Evolutionary conservation across 805 yeast species (phyloP).

Genomic region (Tetrapisispora nanseiensis): DNA sequence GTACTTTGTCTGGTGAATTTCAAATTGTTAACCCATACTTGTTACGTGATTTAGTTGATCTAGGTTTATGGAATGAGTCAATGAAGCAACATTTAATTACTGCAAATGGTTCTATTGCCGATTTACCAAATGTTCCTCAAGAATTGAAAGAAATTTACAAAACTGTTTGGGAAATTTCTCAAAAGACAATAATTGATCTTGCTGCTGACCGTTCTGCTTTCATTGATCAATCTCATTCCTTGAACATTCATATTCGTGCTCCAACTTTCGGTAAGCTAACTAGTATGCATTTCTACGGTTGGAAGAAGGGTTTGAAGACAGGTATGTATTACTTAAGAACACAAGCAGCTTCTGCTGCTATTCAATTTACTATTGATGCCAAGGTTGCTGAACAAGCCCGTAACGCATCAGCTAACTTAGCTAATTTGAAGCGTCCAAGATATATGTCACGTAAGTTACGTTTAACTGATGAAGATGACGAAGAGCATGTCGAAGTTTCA

Average conservation of each 20-base stretch:
- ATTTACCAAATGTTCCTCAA: constrained; percentile 58
- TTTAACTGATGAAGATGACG: not conserved
- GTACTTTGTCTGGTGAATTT: constrained; percentile 86
- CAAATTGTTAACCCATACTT: constrained; percentile 83
- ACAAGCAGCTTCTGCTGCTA: constrained; percentile 93
- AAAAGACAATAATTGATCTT: constrained; percentile 71
- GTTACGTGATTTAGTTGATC: constrained; percentile 64
- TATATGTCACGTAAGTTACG: constrained; percentile 17
- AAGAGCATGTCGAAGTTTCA: not conserved
- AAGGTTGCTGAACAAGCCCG: constrained; percentile 46
- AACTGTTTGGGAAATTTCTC: constrained; percentile 94
- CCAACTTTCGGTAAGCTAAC: constrained; percentile 95
- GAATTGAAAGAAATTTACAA: constrained; percentile 69
- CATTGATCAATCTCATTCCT: constrained; percentile 84
- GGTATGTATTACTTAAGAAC: constrained; percentile 96
- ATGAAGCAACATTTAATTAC: constrained; percentile 67
- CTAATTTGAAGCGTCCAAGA: constrained; percentile 31
- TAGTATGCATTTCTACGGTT: constrained; percentile 93
- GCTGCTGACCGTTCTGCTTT: constrained; percentile 75
- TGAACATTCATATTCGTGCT: constrained; percentile 73
- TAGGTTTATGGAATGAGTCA: constrained; percentile 72
- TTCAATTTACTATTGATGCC: constrained; percentile 72
- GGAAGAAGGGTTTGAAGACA: constrained; percentile 94
- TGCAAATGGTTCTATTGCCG: constrained; percentile 76
- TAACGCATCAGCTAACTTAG: constrained; percentile 9